Evolutionary conservation across 2,329 filamentous ascomycete genomes (phyloP).

Genomic region (Cercospora zeae-maydis): DNA sequence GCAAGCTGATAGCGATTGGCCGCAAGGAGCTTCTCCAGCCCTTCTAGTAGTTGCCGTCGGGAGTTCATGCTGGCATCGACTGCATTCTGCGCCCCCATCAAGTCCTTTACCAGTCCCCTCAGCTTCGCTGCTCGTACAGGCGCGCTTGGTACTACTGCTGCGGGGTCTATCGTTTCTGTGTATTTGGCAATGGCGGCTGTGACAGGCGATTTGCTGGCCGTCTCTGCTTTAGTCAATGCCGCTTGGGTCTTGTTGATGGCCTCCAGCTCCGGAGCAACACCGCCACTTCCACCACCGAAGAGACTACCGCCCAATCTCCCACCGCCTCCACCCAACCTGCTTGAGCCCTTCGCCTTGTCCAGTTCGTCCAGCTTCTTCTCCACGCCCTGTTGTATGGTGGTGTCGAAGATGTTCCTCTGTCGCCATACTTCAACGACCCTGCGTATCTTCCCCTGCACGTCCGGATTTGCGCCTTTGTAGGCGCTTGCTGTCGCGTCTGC

Average conservation of each 20-base stretch:
- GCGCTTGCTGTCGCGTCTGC: conserved; percentile 86
- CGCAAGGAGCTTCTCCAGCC: conserved; percentile 76
- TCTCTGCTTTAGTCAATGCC: conserved; percentile 67
- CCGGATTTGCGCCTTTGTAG: conserved; percentile 81
- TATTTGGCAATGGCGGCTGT: conserved; percentile 76
- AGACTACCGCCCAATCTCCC: conserved; percentile 61
- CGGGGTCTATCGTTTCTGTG: conserved; percentile 73
- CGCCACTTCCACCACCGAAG: conserved; percentile 56
- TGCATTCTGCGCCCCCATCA: conserved; percentile 83
- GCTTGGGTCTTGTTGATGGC: conserved; percentile 72
- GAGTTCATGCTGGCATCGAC: conserved; percentile 88
- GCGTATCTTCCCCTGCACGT: conserved; percentile 82
- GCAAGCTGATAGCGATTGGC: conserved; percentile 66
- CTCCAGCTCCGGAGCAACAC: conserved; percentile 71
- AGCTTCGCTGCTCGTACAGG: conserved; percentile 90
- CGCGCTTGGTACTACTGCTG: conserved; percentile 66
- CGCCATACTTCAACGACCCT: conserved; percentile 95
- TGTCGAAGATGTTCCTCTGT: conserved; percentile 78
- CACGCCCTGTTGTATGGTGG: conserved; percentile 72
- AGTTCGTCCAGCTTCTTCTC: conserved; percentile 70
- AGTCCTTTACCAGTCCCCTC: conserved; percentile 80
- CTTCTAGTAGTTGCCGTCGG: conserved; percentile 70
- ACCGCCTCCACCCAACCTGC: conserved; percentile 24
- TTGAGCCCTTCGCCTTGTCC: conserved; percentile 45
- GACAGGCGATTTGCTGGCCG: conserved; percentile 63